Conservation (phyloP, 179 eudicot genomes). For the Carnegiea gigantea region DNA sequence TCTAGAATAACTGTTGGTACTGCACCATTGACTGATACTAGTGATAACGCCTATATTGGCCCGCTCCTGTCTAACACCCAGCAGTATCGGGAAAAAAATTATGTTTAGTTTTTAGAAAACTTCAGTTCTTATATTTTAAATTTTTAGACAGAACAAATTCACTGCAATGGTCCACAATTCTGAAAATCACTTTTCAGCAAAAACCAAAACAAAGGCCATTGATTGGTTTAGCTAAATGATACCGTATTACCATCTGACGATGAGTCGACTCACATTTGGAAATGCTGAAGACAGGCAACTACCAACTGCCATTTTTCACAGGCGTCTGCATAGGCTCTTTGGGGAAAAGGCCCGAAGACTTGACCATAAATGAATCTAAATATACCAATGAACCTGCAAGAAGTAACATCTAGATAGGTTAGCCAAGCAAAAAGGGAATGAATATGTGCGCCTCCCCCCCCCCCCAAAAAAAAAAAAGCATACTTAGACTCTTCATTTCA, state of each 20-base stretch:
- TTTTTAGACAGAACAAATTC: not conserved
- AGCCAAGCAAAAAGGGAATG: conserved; percentile 5
- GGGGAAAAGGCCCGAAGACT: conserved; percentile 94
- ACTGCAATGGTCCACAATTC: not conserved
- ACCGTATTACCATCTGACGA: not conserved
- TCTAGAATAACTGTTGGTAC: not conserved
- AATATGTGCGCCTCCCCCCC: not conserved
- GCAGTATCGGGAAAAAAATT: not conserved
- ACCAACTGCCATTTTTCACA: conserved; percentile 96
- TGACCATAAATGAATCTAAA: conserved; percentile 91
- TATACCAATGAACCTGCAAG: conserved; percentile 88
- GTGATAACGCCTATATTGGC: not conserved
- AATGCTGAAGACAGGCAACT: conserved; percentile 91
- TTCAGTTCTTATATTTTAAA: not conserved
- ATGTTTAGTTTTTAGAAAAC: not conserved
- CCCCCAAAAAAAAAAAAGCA: not conserved
- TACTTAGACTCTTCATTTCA: not conserved
- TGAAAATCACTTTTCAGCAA: not conserved
- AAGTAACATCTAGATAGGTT: conserved; percentile 13
- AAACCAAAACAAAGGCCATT: not conserved
- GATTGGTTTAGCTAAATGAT: not conserved
- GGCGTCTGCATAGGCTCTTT: conserved; percentile 93
- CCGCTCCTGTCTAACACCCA: not conserved
- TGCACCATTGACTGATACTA: not conserved
- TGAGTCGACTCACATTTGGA: conserved; percentile 61